Evolutionary conservation across 2,329 filamentous ascomycete species (phyloP).

Genomic region (Exophiala mesophila): DNA sequence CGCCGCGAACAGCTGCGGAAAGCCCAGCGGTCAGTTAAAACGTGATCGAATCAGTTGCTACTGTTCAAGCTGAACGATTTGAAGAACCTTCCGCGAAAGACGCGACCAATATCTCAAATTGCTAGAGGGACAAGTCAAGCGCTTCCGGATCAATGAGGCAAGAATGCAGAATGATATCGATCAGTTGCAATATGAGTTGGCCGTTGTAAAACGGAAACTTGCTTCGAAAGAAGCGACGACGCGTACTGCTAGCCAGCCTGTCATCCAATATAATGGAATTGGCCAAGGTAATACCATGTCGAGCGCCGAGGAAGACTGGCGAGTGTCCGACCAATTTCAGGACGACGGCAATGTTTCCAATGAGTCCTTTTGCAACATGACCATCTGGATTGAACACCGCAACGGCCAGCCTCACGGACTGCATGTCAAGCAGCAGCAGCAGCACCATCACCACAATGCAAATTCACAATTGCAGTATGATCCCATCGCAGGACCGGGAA

Average conservation of each 20-base stretch:
- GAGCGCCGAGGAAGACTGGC: neutral
- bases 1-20: conserved; percentile 36
- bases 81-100: conserved; percentile 16
- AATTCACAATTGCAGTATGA: neutral
- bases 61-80: conserved; percentile 1
- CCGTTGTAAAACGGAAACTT: conserved; percentile 24
- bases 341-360: neutral
- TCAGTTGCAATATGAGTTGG: conserved; percentile 27
- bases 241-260: neutral
- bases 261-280: neutral
- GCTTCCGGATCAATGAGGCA: conserved; percentile 28
- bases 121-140: conserved; percentile 10
- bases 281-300: neutral
- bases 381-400: neutral
- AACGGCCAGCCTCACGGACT: neutral
- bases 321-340: neutral
- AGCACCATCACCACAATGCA: neutral
- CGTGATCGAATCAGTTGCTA: conserved; percentile 15
- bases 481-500: too few species aligned
- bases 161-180: conserved; percentile 28
- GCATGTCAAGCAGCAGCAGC: neutral
- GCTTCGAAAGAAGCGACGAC: conserved; percentile 4
- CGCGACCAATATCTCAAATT: conserved; percentile 16
- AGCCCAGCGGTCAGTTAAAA: conserved; percentile 29
- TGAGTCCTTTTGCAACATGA: neutral